Evolutionary conservation across 2,329 filamentous ascomycete genomes (phyloP).

Genomic region (Fusarium buxicola): DNA sequence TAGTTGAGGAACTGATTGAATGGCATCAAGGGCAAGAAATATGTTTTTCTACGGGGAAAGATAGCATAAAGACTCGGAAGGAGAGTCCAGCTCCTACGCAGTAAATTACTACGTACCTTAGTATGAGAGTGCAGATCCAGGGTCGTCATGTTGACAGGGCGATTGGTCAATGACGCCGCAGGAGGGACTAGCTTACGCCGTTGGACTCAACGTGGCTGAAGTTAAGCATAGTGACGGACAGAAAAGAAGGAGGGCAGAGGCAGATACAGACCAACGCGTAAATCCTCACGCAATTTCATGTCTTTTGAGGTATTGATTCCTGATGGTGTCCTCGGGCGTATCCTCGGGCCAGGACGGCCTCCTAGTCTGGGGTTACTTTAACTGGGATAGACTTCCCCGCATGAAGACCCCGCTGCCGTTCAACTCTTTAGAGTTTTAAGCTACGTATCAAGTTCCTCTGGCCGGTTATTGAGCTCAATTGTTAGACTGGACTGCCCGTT

Average conservation of each 20-base stretch:
- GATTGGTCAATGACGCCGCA: constrained; percentile 34
- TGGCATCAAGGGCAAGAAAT: too few relatives aligned
- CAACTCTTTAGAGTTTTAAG: too few relatives aligned
- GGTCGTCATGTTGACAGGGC: constrained; percentile 22
- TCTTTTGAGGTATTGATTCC: background rate
- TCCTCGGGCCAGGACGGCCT: too few relatives aligned
- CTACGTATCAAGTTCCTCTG: too few relatives aligned
- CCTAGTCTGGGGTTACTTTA: background rate
- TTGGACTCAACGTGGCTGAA: background rate
- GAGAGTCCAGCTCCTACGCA: too few relatives aligned
- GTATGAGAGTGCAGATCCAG: constrained; percentile 6
- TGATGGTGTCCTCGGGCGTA: constrained; percentile 4
- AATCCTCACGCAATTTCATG: background rate
- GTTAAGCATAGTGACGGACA: background rate
- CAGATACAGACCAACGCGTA: too few relatives aligned
- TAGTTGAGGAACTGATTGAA: too few relatives aligned
- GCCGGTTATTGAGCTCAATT: too few relatives aligned
- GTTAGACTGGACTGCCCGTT: too few relatives aligned
- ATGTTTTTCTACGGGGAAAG: too few relatives aligned
- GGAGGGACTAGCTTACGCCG: background rate
- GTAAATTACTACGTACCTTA: too few relatives aligned
- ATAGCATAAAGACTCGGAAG: background rate
- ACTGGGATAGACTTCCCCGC: background rate
- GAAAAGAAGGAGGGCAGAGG: background rate
- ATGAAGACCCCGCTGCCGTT: background rate